Percentiles rank a stretch among this genome's conserved stretches.
Conservation (phyloP, 2,329 filamentous ascomycete genomes). For the Aspergillus aculeatus region DNA sequence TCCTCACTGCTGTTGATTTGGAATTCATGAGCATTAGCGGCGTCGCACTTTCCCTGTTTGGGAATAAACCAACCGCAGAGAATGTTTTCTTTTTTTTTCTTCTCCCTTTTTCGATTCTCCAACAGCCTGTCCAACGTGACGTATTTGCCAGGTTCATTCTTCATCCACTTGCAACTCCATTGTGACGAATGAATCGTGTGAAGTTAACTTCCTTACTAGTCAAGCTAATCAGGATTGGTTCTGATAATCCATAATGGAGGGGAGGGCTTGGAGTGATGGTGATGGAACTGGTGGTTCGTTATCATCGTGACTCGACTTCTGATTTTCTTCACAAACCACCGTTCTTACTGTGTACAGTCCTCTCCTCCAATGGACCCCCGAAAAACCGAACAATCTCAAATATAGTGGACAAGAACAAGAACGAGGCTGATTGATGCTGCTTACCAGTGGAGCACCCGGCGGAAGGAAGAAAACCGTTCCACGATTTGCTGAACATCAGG, state of each 20-base stretch:
- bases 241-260: too few species aligned
- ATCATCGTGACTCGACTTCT: neutral
- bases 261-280: too few species aligned
- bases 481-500: neutral
- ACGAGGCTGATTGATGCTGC: neutral
- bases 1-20: slow-evolving; percentile 16
- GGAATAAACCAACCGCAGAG: neutral
- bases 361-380: too few species aligned
- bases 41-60: neutral
- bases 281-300: neutral
- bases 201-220: too few species aligned
- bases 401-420: neutral
- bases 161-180: neutral
- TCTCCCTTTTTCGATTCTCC: neutral
- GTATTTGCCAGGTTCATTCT: slow-evolving; percentile 6
- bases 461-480: neutral
- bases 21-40: slow-evolving; percentile 19
- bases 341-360: too few species aligned
- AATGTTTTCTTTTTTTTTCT: too few species aligned
- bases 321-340: too few species aligned
- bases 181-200: too few species aligned
- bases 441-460: neutral
- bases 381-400: neutral
- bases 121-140: slow-evolving; percentile 11
- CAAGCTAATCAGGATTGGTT: too few species aligned